These are phyloP conservation scores for Cinchona pubescens DNA, from an alignment of 257 asterid species.

Conservation along the genomic window DNA sequence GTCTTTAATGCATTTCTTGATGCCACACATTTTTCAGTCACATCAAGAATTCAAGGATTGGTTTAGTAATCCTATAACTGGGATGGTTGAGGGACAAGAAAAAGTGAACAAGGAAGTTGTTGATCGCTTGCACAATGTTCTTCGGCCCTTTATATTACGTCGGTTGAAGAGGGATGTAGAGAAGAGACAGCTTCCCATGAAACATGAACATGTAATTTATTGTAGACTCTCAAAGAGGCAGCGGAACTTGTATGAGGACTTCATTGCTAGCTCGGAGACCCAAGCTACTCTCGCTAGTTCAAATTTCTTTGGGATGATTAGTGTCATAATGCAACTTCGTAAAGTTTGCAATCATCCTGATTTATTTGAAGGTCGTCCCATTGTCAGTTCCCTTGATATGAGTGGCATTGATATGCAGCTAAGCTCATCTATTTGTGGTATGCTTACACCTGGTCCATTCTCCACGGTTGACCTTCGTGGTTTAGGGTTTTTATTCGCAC, in stretches of 20 bases:
- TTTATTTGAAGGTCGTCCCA: slow-evolving; percentile 98
- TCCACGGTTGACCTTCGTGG: slow-evolving; percentile 65
- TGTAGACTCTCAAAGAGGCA: slow-evolving; percentile 98
- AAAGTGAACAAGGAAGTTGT: slow-evolving; percentile 94
- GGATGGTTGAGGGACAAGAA: slow-evolving; percentile 99
- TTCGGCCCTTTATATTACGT: slow-evolving; percentile 95
- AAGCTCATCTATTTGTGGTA: slow-evolving; percentile 82
- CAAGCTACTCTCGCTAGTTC: slow-evolving; percentile 95
- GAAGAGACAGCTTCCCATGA: slow-evolving; percentile 94
- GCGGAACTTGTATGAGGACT: slow-evolving; percentile 94
- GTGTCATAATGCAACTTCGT: slow-evolving; percentile 99
- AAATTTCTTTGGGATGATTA: slow-evolving; percentile 92
- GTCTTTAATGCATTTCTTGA: slow-evolving; percentile 99
- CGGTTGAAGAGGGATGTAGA: slow-evolving; percentile 97
- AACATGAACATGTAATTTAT: slow-evolving; percentile 82
- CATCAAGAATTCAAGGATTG: slow-evolving; percentile 99
- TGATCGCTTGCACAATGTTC: slow-evolving; percentile 97
- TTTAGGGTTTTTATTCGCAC: slow-evolving; percentile 79
- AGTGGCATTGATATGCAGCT: slow-evolving; percentile 70
- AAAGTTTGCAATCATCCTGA: slow-evolving; percentile 99
- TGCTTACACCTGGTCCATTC: slow-evolving; percentile 53
- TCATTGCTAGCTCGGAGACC: slow-evolving; percentile 98
- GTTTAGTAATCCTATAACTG: slow-evolving; percentile 95
- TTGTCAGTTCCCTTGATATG: slow-evolving; percentile 94
- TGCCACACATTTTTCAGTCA: slow-evolving; percentile 98